phyloP scores from a whole-genome alignment of 805 yeast species.

The Teunomyces funiuensis region DNA sequence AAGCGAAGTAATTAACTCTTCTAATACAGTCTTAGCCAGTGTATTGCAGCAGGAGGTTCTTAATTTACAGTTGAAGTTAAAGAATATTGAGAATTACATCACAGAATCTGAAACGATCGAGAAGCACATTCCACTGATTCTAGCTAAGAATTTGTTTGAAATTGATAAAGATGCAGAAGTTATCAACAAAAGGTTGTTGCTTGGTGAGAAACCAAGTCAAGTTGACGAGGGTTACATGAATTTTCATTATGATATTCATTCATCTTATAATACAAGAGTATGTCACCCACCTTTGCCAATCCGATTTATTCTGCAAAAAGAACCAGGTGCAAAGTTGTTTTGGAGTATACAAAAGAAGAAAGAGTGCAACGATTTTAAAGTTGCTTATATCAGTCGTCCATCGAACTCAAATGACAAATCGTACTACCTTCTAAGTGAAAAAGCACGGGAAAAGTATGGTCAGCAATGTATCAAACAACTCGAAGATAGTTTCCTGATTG shows the following conservation, averaged over 20 bases:
- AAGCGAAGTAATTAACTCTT: neutral
- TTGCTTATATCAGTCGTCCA: constrained; percentile 5
- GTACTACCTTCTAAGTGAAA: constrained; percentile 2
- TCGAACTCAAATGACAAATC: neutral
- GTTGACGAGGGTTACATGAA: constrained; percentile 7
- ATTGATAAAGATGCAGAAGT: neutral
- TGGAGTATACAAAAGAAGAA: constrained; percentile 15
- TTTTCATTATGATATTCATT: constrained; percentile 6
- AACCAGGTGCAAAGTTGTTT: constrained; percentile 16
- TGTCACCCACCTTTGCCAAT: constrained; percentile 12
- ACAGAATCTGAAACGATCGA: neutral
- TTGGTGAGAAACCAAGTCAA: constrained; percentile 7
- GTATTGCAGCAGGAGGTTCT: constrained; percentile 5
- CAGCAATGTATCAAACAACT: constrained; percentile 1
- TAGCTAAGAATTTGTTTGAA: neutral
- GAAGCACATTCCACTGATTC: neutral
- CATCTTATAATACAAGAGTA: neutral
- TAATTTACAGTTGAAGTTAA: constrained; percentile 8
- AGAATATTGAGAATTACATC: constrained; percentile 7
- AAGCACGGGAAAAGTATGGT: constrained; percentile 4
- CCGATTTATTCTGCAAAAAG: constrained; percentile 18
- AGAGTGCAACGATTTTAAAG: constrained; percentile 6
- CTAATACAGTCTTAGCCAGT: neutral
- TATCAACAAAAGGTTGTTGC: constrained; percentile 1
- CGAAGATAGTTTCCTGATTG: constrained; percentile 2